Evolutionary conservation across 2,329 filamentous ascomycete genomes (phyloP).

Genomic region (Sodiomyces alkalinus): DNA sequence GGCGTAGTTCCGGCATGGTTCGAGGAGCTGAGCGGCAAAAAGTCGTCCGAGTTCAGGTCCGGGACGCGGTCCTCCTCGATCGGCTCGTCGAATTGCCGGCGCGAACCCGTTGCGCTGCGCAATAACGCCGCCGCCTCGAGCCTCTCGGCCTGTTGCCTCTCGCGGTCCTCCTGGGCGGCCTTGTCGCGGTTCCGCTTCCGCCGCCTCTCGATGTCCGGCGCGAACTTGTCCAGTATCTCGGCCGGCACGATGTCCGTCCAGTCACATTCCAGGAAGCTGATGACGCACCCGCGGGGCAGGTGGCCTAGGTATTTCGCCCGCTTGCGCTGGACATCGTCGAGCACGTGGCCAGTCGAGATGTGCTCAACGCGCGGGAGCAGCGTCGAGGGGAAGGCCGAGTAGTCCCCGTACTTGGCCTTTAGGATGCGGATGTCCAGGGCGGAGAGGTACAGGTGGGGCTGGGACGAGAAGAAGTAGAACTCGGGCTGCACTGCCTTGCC

Average conservation of each 20-base stretch:
- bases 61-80: slow-evolving; percentile 24
- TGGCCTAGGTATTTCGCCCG: slow-evolving; percentile 78
- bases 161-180: slow-evolving; percentile 72
- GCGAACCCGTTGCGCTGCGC: slow-evolving; percentile 30
- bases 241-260: slow-evolving; percentile 79
- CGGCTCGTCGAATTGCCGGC: slow-evolving; percentile 22
- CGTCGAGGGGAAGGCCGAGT: slow-evolving; percentile 68
- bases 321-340: slow-evolving; percentile 73
- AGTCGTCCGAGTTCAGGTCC: slow-evolving; percentile 42
- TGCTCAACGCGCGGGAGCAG: slow-evolving; percentile 79
- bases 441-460: slow-evolving; percentile 79
- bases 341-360: slow-evolving; percentile 72
- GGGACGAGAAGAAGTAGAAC: slow-evolving; percentile 80
- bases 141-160: slow-evolving; percentile 67
- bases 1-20: slow-evolving; percentile 33
- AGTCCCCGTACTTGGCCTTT: slow-evolving; percentile 75
- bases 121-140: slow-evolving; percentile 59
- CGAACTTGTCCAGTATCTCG: slow-evolving; percentile 61
- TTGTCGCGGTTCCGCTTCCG: slow-evolving; percentile 71
- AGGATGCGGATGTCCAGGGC: slow-evolving; percentile 85
- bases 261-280: slow-evolving; percentile 84
- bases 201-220: slow-evolving; percentile 59
- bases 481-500: slow-evolving; percentile 20
- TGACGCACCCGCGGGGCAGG: slow-evolving; percentile 78
- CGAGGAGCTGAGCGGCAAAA: slow-evolving; percentile 41